phyloP scores from a whole-genome alignment of 2,329 filamentous ascomycete genomes.

The Talaromyces sp. region DNA sequence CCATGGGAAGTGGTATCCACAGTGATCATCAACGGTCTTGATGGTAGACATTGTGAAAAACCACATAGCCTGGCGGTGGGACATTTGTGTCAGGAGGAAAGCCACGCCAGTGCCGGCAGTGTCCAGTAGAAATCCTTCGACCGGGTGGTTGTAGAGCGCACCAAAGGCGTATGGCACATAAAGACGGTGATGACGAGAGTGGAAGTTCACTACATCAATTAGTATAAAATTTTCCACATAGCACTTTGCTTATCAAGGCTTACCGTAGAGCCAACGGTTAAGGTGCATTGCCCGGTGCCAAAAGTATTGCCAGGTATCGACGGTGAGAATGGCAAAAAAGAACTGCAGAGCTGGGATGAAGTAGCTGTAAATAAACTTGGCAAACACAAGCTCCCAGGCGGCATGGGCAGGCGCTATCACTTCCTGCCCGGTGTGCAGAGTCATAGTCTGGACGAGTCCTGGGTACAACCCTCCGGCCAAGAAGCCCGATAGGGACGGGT shows the following conservation, averaged over 20 bases:
- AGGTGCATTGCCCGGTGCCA: constrained; percentile 93
- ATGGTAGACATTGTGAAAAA: constrained; percentile 87
- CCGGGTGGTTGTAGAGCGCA: constrained; percentile 91
- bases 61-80: constrained; percentile 75
- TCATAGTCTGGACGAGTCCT: constrained; percentile 56
- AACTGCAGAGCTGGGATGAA: constrained; percentile 75
- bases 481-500: constrained; percentile 69
- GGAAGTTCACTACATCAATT: constrained; percentile 65
- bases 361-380: constrained; percentile 73
- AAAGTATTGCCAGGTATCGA: constrained; percentile 99
- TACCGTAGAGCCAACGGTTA: constrained; percentile 95
- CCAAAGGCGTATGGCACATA: constrained; percentile 98
- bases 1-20: constrained; percentile 91
- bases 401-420: constrained; percentile 66
- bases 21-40: constrained; percentile 98
- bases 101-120: constrained; percentile 79
- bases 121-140: constrained; percentile 91
- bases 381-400: constrained; percentile 70
- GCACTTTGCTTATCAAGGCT: constrained; percentile 24
- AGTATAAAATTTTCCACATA: constrained; percentile 6
- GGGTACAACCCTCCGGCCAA: constrained; percentile 80
- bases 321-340: constrained; percentile 63
- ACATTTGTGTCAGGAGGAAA: constrained; percentile 78
- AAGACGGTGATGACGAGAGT: constrained; percentile 90
- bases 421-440: constrained; percentile 45